Base-by-base conservation (phyloP, 257 asterid species). In the Gentiana straminea region DNA sequence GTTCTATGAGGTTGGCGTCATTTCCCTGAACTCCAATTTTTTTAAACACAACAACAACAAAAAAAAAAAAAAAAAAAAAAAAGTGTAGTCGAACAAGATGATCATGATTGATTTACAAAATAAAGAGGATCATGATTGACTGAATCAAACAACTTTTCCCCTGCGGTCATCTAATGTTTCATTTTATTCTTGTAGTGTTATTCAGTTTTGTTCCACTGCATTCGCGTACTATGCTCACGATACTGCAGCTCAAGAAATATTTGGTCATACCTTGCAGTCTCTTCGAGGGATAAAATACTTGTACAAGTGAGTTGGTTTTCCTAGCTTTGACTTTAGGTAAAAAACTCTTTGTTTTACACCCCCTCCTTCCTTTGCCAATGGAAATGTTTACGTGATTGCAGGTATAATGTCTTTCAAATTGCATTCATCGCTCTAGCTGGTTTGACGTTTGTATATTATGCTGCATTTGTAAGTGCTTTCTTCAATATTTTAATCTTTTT, bases 181-280 rank as follows among this genome's bases (percentile, higher is more conserved):
- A 13, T 34, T 45, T 55, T 52, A 59, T 61, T 13, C 5, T 61
- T 77, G 83, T 95, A 88, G 99, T 71, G 99, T 92, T 71, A 92
- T 92, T 77, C 99, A 88, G 81, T 92, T 92, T 75, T 88, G 97
- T 58, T 81, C 99, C 68, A 92, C 97, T 15, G 97, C 99, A 33
- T 92, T 92, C 69, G 99, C 83, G 51, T 92, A 85, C 64, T 92
- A 92, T 55, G 84, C 99, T 53, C 99, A 83, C 73, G 99, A 97
- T 38, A 92, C 99, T 53, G 97, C 99, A 39, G 99, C 99, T 69
- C 99, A 92, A 88, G 99, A 92, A 86, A 92, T 92, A 69, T 92
- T 88, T 66, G 91, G 99, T 57, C 99, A 92, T 72, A 92, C 96
- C 2, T 60, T 92, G 76, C 95, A 92, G 64, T 92, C 99, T 52